A percentile compares a stretch with the other conserved stretches of the same genome.
Conservation (phyloP, 2,329 filamentous ascomycete species). For the Fusarium circinatum region DNA sequence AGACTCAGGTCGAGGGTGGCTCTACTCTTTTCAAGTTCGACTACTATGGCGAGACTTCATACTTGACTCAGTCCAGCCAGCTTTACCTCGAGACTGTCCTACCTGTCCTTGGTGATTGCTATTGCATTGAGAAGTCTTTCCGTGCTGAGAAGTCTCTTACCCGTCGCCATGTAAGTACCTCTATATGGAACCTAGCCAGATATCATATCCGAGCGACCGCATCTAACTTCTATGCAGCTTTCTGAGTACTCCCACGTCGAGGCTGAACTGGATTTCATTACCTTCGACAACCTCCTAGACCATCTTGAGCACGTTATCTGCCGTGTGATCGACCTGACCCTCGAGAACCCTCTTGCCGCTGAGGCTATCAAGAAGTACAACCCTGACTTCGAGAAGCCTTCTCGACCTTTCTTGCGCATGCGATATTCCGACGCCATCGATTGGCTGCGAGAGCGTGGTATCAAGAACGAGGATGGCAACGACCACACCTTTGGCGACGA, state of each 20-base stretch:
- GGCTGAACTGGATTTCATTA: slow-evolving; percentile 95
- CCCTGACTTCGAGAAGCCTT: slow-evolving; percentile 85
- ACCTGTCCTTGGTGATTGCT: slow-evolving; percentile 91
- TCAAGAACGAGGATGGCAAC: slow-evolving; percentile 91
- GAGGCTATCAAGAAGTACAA: slow-evolving; percentile 86
- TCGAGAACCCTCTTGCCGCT: slow-evolving; percentile 78
- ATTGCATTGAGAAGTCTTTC: slow-evolving; percentile 99
- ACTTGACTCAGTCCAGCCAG: slow-evolving; percentile 96
- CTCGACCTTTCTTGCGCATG: slow-evolving; percentile 93
- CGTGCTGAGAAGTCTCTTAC: slow-evolving; percentile 96
- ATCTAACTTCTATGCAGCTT: slow-evolving; percentile 53
- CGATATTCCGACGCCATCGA: slow-evolving; percentile 92
- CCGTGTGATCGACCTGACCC: slow-evolving; percentile 80
- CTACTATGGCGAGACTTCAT: slow-evolving; percentile 91
- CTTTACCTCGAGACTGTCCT: slow-evolving; percentile 96
- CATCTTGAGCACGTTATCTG: slow-evolving; percentile 91
- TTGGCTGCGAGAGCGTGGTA: slow-evolving; percentile 90
- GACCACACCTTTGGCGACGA: slow-evolving; percentile 94
- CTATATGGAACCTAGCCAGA: not conserved
- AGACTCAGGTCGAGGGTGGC: slow-evolving; percentile 94
- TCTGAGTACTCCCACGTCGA: slow-evolving; percentile 98
- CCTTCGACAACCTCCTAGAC: slow-evolving; percentile 85
- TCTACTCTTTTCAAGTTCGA: slow-evolving; percentile 89
- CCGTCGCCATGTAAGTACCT: slow-evolving; percentile 72
- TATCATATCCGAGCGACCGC: too few species aligned